Evolutionary conservation across 129 eudicot genomes (phyloP).

Genomic region (Tagetes patula): DNA sequence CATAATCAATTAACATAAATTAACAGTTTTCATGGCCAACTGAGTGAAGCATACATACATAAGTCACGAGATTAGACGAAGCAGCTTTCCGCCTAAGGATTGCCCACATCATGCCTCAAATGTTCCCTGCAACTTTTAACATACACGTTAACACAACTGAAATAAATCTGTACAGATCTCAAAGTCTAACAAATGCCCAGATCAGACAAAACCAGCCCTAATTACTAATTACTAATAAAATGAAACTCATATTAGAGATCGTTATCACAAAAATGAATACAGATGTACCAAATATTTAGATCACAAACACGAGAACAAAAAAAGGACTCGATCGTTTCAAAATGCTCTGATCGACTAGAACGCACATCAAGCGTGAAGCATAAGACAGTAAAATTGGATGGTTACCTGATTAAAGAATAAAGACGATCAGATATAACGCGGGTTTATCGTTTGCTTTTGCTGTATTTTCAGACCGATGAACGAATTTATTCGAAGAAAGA

Average conservation of each 20-base stretch:
- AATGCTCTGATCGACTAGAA: conserved; percentile 20
- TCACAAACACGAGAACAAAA: conserved; percentile 2
- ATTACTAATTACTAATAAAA: background rate
- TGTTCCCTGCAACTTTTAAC: conserved; percentile 10
- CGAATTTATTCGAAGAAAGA: conserved; percentile 22
- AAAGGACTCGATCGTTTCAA: background rate
- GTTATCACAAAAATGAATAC: background rate
- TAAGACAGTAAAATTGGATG: background rate
- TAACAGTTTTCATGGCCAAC: background rate
- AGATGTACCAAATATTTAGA: conserved; percentile 9
- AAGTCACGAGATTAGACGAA: conserved; percentile 35
- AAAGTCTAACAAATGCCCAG: conserved; percentile 3
- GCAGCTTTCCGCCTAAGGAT: conserved; percentile 45
- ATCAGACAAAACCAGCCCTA: too few species aligned
- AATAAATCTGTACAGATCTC: conserved; percentile 19
- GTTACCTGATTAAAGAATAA: conserved; percentile 24
- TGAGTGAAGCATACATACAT: conserved; percentile 2
- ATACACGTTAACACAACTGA: background rate
- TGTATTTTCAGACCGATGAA: background rate
- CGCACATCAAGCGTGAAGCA: background rate
- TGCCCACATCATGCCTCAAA: conserved; percentile 32
- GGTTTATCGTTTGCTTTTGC: conserved; percentile 24
- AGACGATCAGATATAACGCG: conserved; percentile 8
- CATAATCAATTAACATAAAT: background rate
- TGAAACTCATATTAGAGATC: background rate